Evolutionary conservation across 73 alveolate genomes (phyloP), one percentile per base, ranked within the genome.

Genomic region (Halteria grandinella): DNA sequence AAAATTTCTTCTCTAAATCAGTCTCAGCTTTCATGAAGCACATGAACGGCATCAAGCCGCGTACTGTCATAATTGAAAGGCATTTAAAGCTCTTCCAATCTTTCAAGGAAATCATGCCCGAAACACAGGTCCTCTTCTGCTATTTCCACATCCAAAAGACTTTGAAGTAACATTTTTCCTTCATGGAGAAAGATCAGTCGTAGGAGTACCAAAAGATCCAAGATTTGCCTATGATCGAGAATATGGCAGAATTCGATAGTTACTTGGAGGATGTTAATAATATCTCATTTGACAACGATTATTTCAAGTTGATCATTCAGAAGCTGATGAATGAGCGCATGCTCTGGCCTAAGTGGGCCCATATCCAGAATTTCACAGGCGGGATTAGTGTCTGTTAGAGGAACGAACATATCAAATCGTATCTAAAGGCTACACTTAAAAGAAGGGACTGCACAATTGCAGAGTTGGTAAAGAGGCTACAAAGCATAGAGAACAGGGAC

Each of bases 321-420:
- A 64, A 64, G 34, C 43, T 64, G 4, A 64, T 48, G 0, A 41
- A 20, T 23, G 79, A 64, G 18, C 45, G 32, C 23, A 44, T 43
- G 64, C 63, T 64, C 17, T 41, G 60, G 79, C 64, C 79, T 23
- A 64, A 64, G 43, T 64, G 60, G 64, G 10, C 49, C 28, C 79
- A 64, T 28, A 3, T 64, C 64, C 4, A 44, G 43, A 15, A 64
- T 28, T 64, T 64, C 34, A 64, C 79, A 25, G 79, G 66, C 1
- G 79, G 79, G 7, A 44, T 64, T 0, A 43, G 79, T 45, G 64
- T 44, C 5, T 43, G 66, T 40, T 51, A 64, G 33, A 64, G 79
- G 33, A 64, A 64, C 49, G 79, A 64, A 10, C 34, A 64, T 29
- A 64, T 64, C 32, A 64, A 64, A 44, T 10, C 66, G 21, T 64